Conservation (phyloP, 2,329 filamentous ascomycete genomes). For the Diplodia corticola region DNA sequence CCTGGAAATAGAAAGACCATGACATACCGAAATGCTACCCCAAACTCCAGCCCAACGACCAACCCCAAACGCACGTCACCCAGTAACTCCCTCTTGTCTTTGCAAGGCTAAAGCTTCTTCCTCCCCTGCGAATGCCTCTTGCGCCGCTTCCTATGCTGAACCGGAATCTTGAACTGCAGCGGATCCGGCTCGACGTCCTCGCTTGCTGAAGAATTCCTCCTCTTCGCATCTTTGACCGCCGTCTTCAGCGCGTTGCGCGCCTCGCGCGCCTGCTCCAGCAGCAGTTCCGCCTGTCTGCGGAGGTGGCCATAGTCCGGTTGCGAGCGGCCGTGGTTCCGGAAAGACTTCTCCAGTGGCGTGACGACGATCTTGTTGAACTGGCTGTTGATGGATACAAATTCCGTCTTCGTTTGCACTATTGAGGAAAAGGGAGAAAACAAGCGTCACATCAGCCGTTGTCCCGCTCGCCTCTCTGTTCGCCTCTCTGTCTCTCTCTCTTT, state of each 20-base stretch:
- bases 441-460: too few species aligned
- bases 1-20: background rate
- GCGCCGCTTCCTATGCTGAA: background rate
- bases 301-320: constrained; percentile 10
- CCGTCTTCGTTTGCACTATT: constrained; percentile 12
- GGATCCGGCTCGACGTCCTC: background rate
- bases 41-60: background rate
- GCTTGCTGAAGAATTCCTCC: background rate
- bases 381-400: constrained; percentile 12
- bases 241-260: constrained; percentile 9
- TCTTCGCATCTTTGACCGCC: constrained; percentile 4
- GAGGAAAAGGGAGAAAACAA: too few species aligned
- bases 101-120: background rate
- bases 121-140: background rate
- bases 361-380: constrained; percentile 13
- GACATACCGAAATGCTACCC: background rate
- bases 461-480: too few species aligned
- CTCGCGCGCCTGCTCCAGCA: background rate
- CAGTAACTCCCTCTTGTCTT: too few species aligned
- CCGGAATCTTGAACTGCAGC: background rate
- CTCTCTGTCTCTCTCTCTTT: too few species aligned
- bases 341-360: constrained; percentile 1
- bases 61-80: too few species aligned
- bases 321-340: background rate
- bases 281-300: background rate